Base-by-base conservation (phyloP, 2,329 filamentous ascomycete species). In the Drechslerella dactyloides region DNA sequence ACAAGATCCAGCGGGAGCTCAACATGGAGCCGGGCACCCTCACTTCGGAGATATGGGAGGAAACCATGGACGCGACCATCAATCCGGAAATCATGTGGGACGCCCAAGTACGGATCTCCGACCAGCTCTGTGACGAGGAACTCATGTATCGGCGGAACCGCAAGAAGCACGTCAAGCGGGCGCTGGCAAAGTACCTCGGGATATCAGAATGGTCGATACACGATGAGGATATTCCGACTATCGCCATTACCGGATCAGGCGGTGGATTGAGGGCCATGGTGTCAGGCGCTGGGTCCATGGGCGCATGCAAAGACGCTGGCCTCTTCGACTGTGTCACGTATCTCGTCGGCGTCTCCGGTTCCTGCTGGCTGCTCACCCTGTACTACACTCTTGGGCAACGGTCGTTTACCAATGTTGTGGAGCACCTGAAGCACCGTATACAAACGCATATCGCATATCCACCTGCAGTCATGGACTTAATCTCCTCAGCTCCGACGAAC, bases 321-420 rank as follows among this genome's bases (percentile, higher is more conserved):
- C 82, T 99, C 0, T 96, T 96, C 78, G 93, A 97, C 80, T 97
- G 94, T 78, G 85, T 91, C 10, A 97, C 93, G 1, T 99, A 99
- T 77, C 96, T 92, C 0, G 91, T 93, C 3, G 94, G 94, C 0
- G 94, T 99, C 54, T 97, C 92, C 78, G 94, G 94, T 0, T 96
- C 90, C 74, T 97, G 94, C 79, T 99, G 94, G 94, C 84, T 97
- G 4, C 93, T 97, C 79, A 84, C 90, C 0, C 83, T 99, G 2
- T 96, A 90, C 78, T 88, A 94, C 77, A 93, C 91, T 0, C 84
- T 97, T 64, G 85, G 89, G 0, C 83, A 84, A 15, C 86, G 87
- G 61, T 86, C 85, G 73, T 85, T 96, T 75, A 82, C 84, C 21
- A 85, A 83, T 40, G 83, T 96, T 19, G 85, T 97, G 42, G 86